Percentiles rank a stretch among this genome's conserved stretches.
phyloP scores from a whole-genome alignment of 2,329 filamentous ascomycete species.

The Arthrinium puccinioides region DNA sequence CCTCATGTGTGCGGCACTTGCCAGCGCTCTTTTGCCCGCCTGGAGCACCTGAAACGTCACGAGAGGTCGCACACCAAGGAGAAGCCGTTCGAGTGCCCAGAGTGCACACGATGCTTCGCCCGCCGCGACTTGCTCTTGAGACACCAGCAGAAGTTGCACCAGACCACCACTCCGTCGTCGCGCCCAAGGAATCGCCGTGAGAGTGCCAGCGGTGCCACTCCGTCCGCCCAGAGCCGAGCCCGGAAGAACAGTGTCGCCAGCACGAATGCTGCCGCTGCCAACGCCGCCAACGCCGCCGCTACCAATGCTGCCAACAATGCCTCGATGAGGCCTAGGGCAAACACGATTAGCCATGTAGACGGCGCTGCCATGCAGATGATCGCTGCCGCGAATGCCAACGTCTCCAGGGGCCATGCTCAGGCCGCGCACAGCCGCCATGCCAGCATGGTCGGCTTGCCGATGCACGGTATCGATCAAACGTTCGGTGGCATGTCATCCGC shows the following conservation, averaged over 20 bases:
- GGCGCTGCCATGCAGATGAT: slow-evolving; percentile 66
- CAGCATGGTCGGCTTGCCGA: slow-evolving; percentile 62
- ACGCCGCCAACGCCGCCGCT: slow-evolving; percentile 37
- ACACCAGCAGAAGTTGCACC: slow-evolving; percentile 97
- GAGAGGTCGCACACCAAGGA: slow-evolving; percentile 69
- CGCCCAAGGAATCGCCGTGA: slow-evolving; percentile 84
- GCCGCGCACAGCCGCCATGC: slow-evolving; percentile 62
- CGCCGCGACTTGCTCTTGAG: slow-evolving; percentile 83
- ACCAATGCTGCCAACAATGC: slow-evolving; percentile 42
- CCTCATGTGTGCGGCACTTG: slow-evolving; percentile 93
- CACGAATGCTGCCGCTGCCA: slow-evolving; percentile 33
- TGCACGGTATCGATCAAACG: slow-evolving; percentile 51
- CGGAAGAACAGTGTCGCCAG: slow-evolving; percentile 88
- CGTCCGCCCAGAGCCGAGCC: slow-evolving; percentile 60
- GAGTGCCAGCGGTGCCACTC: slow-evolving; percentile 67
- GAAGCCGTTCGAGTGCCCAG: slow-evolving; percentile 95
- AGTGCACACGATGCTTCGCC: slow-evolving; percentile 92
- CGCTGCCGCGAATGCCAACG: slow-evolving; percentile 49
- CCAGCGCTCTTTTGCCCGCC: slow-evolving; percentile 81
- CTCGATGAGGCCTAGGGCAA: slow-evolving; percentile 75
- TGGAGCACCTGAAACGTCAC: slow-evolving; percentile 96
- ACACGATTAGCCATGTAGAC: slow-evolving; percentile 94
- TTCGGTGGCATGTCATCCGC: slow-evolving; percentile 67
- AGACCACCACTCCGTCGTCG: slow-evolving; percentile 81
- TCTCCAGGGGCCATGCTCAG: slow-evolving; percentile 37